phyloP scores from a whole-genome alignment of 192 early-diverging fungal genomes.

The Lunasporangiospora selenospora region DNA sequence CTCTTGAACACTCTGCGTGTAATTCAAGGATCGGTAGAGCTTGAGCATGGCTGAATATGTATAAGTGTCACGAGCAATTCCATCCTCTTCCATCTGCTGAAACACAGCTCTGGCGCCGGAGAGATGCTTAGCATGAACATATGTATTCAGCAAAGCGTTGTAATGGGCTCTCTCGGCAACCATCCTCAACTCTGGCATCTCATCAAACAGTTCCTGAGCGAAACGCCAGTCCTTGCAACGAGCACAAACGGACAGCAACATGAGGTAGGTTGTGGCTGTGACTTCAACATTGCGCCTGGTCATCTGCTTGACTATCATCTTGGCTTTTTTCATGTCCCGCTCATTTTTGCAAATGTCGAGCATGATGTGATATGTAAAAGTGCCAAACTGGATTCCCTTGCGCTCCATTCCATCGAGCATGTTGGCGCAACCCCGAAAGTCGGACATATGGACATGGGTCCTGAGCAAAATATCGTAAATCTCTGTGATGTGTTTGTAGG shows the following conservation, averaged over 20 bases:
- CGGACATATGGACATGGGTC: slow-evolving; percentile 29
- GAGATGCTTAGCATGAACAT: slow-evolving; percentile 16
- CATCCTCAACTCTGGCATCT: slow-evolving; percentile 25
- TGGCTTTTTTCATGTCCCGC: background rate
- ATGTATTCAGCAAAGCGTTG: slow-evolving; percentile 36
- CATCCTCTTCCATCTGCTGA: slow-evolving; percentile 21
- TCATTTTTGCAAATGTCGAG: slow-evolving; percentile 28
- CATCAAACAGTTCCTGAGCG: slow-evolving; percentile 41
- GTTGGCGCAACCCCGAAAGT: slow-evolving; percentile 21
- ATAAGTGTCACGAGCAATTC: slow-evolving; percentile 15
- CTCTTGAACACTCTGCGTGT: background rate
- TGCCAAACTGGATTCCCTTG: slow-evolving; percentile 4
- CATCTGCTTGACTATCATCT: slow-evolving; percentile 20
- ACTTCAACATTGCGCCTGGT: slow-evolving; percentile 14
- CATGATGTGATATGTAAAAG: slow-evolving; percentile 31
- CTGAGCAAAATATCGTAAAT: slow-evolving; percentile 40
- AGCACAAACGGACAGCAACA: slow-evolving; percentile 27
- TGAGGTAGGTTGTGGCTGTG: slow-evolving; percentile 19
- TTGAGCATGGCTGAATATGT: slow-evolving; percentile 31
- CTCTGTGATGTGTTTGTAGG: slow-evolving; percentile 1
- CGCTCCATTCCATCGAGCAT: slow-evolving; percentile 13
- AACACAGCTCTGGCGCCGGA: slow-evolving; percentile 8
- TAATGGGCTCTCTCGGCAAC: slow-evolving; percentile 17
- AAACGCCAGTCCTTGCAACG: slow-evolving; percentile 5
- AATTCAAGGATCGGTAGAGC: background rate